A percentile compares a stretch with the other conserved stretches of the same genome.
Evolutionary conservation across 225 moss, liverwort and hornwort genomes (phyloP).

Genomic region (Sphagnum tenellum): DNA sequence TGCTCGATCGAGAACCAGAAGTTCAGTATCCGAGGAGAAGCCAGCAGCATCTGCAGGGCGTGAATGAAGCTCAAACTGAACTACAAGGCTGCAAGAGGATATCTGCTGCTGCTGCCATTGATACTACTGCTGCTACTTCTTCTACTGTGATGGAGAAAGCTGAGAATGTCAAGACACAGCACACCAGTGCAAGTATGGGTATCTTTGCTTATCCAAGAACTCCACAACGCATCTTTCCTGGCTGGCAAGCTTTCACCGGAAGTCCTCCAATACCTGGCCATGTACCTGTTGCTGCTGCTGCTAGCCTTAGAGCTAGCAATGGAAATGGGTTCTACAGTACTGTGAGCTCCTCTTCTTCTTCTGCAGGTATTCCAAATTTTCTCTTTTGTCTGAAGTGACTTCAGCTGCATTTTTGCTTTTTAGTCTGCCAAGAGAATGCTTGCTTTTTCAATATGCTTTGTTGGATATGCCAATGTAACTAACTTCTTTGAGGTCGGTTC

Average conservation of each 20-base stretch:
- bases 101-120: too few species aligned
- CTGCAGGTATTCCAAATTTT: slow-evolving; percentile 11
- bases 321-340: slow-evolving; percentile 25
- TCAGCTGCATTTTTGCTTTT: too few species aligned
- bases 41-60: too few species aligned
- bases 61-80: too few species aligned
- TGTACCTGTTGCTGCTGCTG: neutral
- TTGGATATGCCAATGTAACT: too few species aligned
- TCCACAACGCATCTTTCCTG: slow-evolving; percentile 29
- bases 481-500: too few species aligned
- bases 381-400: neutral
- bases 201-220: slow-evolving; percentile 25
- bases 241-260: slow-evolving; percentile 25
- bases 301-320: slow-evolving; percentile 30
- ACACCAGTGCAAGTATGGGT: slow-evolving; percentile 5
- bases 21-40: too few species aligned
- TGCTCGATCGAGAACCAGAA: too few species aligned
- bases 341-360: slow-evolving; percentile 8
- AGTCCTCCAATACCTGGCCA: slow-evolving; percentile 10
- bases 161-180: slow-evolving; percentile 19
- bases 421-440: too few species aligned
- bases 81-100: too few species aligned
- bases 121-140: too few species aligned
- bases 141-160: slow-evolving; percentile 4
- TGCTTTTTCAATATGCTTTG: too few species aligned